Evolutionary conservation across 208 protist species (phyloP).

Genomic region (Trypanosoma boissoni): DNA sequence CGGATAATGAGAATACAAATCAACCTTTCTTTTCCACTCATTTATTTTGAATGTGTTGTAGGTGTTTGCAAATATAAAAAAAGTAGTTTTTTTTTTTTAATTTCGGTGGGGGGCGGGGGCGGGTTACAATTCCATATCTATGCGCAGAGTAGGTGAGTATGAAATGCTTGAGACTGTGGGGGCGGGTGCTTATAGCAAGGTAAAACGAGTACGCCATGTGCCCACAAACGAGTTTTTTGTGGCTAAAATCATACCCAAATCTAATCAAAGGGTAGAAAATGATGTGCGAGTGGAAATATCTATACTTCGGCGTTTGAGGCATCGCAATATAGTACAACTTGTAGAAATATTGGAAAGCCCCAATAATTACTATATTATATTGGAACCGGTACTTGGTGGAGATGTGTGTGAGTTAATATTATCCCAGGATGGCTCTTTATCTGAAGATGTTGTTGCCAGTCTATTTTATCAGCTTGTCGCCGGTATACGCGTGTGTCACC

Average conservation of each 20-base stretch:
- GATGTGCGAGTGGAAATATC: constrained; percentile 82
- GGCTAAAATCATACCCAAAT: constrained; percentile 83
- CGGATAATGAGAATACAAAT: neutral
- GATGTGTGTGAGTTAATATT: constrained; percentile 80
- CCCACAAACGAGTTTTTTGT: constrained; percentile 65
- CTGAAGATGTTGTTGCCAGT: constrained; percentile 58
- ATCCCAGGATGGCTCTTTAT: constrained; percentile 40
- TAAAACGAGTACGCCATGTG: constrained; percentile 76
- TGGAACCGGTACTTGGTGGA: constrained; percentile 82
- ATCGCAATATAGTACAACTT: constrained; percentile 82
- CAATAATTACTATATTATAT: constrained; percentile 89
- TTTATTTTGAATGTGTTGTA: constrained; percentile 10
- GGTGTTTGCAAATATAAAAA: neutral
- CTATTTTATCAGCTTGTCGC: constrained; percentile 75
- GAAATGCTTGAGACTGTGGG: constrained; percentile 78
- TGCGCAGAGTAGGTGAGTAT: constrained; percentile 83
- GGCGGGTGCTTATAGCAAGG: constrained; percentile 74
- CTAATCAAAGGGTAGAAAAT: constrained; percentile 55
- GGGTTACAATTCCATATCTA: too few species aligned
- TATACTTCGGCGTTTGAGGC: constrained; percentile 70
- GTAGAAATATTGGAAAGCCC: constrained; percentile 79
- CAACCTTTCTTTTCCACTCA: constrained; percentile 6
- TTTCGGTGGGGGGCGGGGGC: neutral
- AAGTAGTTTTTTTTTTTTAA: neutral
- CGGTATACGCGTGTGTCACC: constrained; percentile 68